phyloP scores from a whole-genome alignment of 257 asterid species.

The Nicotiana knightiana region DNA sequence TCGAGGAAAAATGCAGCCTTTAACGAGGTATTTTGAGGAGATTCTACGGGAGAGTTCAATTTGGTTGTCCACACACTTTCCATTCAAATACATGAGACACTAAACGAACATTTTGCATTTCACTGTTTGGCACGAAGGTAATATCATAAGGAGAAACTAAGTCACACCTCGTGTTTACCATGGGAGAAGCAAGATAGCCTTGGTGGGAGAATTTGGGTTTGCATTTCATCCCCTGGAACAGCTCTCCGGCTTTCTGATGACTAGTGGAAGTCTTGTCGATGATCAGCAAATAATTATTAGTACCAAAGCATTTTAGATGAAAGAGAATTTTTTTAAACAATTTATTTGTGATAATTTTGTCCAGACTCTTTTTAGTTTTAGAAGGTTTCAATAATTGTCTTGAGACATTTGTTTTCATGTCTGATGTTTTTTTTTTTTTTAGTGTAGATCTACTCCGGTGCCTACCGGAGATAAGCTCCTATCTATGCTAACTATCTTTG shows the following conservation, averaged over 20 bases:
- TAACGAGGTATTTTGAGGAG: neutral
- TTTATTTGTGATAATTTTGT: too few species aligned
- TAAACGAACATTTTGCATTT: too few species aligned
- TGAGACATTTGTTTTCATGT: neutral
- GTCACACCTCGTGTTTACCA: neutral
- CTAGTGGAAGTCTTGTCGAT: too few species aligned
- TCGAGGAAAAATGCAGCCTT: neutral
- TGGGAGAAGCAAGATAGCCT: neutral
- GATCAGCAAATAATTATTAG: neutral
- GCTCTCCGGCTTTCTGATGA: too few species aligned
- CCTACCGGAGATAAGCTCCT: neutral
- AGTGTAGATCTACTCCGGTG: slow-evolving; percentile 1
- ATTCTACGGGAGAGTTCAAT: neutral
- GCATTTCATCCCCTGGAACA: neutral
- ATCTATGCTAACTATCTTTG: too few species aligned
- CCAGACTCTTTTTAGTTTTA: too few species aligned
- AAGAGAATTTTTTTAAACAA: too few species aligned
- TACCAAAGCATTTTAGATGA: too few species aligned
- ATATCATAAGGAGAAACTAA: too few species aligned
- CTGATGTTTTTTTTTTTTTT: neutral
- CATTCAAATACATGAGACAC: neutral
- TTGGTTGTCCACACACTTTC: neutral
- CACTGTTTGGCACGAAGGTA: neutral
- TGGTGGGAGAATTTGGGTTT: neutral
- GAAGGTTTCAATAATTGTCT: too few species aligned